phyloP scores from a whole-genome alignment of 2,329 filamentous ascomycete species.

The Rutstroemia sydowiana region DNA sequence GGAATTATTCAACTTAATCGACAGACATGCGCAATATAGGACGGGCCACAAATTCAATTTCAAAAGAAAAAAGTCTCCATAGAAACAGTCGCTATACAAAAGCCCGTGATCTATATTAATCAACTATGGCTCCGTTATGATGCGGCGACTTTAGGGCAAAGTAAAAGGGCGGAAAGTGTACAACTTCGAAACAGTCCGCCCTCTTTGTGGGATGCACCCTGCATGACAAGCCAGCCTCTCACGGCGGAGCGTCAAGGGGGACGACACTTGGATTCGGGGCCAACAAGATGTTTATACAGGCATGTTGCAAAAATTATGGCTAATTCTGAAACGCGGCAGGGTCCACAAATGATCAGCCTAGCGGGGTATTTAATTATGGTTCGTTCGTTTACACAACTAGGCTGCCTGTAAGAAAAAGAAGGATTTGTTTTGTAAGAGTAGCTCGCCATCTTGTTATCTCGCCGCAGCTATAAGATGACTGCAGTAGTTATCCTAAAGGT shows the following conservation, averaged over 20 bases:
- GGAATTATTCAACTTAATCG: too few species aligned
- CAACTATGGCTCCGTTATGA: background rate
- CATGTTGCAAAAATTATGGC: background rate
- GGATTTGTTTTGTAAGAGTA: too few species aligned
- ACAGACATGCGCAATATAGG: background rate
- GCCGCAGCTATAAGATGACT: too few species aligned
- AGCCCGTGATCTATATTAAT: background rate
- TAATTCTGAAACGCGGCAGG: background rate
- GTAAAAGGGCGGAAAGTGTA: slow-evolving; percentile 6
- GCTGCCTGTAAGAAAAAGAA: too few species aligned
- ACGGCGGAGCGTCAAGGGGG: background rate
- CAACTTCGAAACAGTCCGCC: slow-evolving; percentile 13
- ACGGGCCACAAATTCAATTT: background rate
- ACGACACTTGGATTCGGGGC: background rate
- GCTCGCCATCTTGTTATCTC: too few species aligned
- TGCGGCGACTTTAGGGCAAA: slow-evolving; percentile 10
- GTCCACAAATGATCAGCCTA: background rate
- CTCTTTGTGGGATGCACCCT: background rate
- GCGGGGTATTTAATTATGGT: background rate
- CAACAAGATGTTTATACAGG: background rate
- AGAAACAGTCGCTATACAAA: background rate
- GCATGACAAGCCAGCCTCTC: background rate
- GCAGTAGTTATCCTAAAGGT: too few species aligned
- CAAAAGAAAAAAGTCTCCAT: background rate
- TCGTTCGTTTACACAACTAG: background rate